Evolutionary conservation across 2,329 filamentous ascomycete genomes (phyloP), one percentile per base, ranked within the genome.

Genomic region (Colletotrichum melonis): DNA sequence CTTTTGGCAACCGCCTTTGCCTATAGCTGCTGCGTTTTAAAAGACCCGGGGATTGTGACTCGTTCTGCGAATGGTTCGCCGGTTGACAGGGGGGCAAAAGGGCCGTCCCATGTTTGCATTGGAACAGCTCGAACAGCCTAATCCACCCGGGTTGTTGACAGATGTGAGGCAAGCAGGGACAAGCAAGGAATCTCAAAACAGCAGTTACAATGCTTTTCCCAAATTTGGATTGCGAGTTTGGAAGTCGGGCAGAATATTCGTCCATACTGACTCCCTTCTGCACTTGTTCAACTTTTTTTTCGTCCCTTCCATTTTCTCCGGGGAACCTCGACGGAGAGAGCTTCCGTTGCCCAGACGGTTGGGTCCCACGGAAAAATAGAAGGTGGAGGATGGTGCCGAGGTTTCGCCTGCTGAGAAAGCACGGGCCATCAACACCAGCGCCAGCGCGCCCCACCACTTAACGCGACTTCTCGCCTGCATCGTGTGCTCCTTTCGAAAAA

Each of bases 381-480:
- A 35, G 30, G 35, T 9, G 19, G 58, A 57, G 24, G 28, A 57
- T 55, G 42, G 35, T 56, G 67, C 58, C 65, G 58, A 69, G 42
- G 67, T 73, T 73, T 60, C 52, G 42, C 56, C 67, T n/a, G 67
- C 59, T 28, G 32, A 11, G 64, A 19, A 12, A 54, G 70, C 70
- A 73, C 56, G 67, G 67, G 22, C 70, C 70, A 66, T 1, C 3
- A 2, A 52, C 19, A 32, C 12, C 16, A 54, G 16, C 60, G 60
- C 16, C 16, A 54, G 12, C 67, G 60, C 59, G 67, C 49, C 56
- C 67, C 70, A 70, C 67, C 67, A 56, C 70, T 73, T 73, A 54
- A 73, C 70, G 70, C 70, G 70, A 65, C 67, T 65, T 71, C 55
- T 28, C 38, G 38, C 38, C 38, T 42, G 12, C 42, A 64, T 73